Evolutionary conservation across 352 stramenopile genomes (phyloP).

Genomic region (Globisporangium yorkense): DNA sequence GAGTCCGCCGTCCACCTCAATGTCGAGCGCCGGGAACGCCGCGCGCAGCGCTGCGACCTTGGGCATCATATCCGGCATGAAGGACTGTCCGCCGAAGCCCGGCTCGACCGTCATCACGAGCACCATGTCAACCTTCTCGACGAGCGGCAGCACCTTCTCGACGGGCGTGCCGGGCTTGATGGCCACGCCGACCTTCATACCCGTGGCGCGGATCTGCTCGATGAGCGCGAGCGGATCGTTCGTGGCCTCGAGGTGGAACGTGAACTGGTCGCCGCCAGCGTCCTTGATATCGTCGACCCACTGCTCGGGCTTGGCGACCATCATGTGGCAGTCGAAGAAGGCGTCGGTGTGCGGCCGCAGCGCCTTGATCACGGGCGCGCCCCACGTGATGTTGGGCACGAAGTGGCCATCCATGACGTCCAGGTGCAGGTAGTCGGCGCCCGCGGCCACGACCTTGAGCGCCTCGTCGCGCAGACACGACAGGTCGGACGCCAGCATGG

Average conservation of each 20-base stretch:
- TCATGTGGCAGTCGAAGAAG: constrained; percentile 98
- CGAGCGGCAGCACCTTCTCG: constrained; percentile 76
- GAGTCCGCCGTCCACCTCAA: constrained; percentile 97
- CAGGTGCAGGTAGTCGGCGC: constrained; percentile 95
- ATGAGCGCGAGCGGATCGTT: constrained; percentile 65
- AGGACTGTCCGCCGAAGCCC: constrained; percentile 95
- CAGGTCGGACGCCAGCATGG: constrained; percentile 93
- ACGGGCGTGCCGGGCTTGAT: constrained; percentile 94
- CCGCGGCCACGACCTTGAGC: constrained; percentile 82
- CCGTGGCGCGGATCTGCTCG: constrained; percentile 73
- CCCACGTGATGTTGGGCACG: constrained; percentile 96
- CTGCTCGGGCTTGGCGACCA: constrained; percentile 94
- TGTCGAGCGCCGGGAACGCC: constrained; percentile 93
- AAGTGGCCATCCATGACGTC: constrained; percentile 99
- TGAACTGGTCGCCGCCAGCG: constrained; percentile 93
- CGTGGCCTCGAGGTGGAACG: constrained; percentile 94
- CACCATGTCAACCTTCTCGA: constrained; percentile 92
- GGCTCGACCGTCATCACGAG: constrained; percentile 98
- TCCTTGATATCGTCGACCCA: constrained; percentile 95
- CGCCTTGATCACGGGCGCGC: constrained; percentile 93
- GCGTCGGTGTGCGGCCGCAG: constrained; percentile 81
- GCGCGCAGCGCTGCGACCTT: constrained; percentile 90
- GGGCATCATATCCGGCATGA: constrained; percentile 95
- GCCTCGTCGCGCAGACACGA: constrained; percentile 90
- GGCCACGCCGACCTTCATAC: constrained; percentile 95